These are phyloP conservation scores for Gossypium herbaceum DNA, from an alignment of 345 rosid genomes.

Conservation along the genomic window DNA sequence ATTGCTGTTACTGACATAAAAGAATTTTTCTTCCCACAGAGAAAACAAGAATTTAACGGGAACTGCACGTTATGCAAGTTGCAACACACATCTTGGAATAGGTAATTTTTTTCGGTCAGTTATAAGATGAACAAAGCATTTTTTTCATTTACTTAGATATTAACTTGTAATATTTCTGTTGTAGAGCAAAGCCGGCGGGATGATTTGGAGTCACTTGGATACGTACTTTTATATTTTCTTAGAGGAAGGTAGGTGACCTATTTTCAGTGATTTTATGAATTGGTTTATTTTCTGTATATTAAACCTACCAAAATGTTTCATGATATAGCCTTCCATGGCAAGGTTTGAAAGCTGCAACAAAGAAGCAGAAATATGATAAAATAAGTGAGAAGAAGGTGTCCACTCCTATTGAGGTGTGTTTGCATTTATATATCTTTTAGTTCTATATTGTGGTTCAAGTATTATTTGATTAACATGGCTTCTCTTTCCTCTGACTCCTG, in stretches of 20 bases:
- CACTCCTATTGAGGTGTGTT: conserved; percentile 82
- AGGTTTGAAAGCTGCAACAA: conserved; percentile 85
- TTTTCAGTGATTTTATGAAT: background rate
- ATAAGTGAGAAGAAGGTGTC: conserved; percentile 86
- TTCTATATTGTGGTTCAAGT: background rate
- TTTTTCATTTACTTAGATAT: background rate
- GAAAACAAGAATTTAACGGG: conserved; percentile 95
- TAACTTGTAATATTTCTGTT: background rate
- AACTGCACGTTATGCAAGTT: conserved; percentile 95
- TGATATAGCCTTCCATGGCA: conserved; percentile 84
- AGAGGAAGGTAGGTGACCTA: conserved; percentile 71
- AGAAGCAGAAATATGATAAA: conserved; percentile 85
- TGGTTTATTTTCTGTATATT: background rate
- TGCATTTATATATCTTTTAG: background rate
- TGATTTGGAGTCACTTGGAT: conserved; percentile 76
- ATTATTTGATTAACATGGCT: background rate
- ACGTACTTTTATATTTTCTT: conserved; percentile 67
- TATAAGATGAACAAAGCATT: background rate
- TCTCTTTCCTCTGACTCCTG: background rate
- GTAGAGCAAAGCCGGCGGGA: conserved; percentile 81
- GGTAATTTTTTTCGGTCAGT: conserved; percentile 42
- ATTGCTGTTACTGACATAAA: background rate
- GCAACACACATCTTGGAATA: conserved; percentile 97
- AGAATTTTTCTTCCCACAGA: conserved; percentile 33
- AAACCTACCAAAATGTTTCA: conserved; percentile 7